Conservation (phyloP, 2,329 filamentous ascomycete genomes). For the Neofusicoccum parvum region DNA sequence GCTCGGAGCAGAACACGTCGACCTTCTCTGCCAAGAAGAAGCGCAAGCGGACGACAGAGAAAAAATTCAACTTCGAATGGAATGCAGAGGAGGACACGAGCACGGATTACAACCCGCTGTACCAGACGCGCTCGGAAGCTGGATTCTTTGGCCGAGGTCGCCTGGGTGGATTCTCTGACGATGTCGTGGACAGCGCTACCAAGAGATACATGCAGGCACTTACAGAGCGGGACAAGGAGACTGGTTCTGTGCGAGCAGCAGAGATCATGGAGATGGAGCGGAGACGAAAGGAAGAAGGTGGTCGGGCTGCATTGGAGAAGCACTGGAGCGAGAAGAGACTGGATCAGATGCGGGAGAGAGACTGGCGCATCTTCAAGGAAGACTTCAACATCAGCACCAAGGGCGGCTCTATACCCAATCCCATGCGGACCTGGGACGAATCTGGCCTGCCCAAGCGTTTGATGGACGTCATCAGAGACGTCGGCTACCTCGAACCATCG, state of each 20-base stretch:
- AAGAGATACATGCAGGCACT: conserved; percentile 68
- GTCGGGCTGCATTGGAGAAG: conserved; percentile 77
- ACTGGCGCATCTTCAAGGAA: conserved; percentile 99
- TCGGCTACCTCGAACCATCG: conserved; percentile 90
- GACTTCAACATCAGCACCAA: conserved; percentile 97
- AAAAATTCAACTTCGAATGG: conserved; percentile 99
- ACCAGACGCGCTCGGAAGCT: conserved; percentile 66
- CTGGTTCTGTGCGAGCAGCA: conserved; percentile 73
- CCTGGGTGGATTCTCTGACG: conserved; percentile 67
- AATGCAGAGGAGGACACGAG: conserved; percentile 93
- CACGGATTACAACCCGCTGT: conserved; percentile 78
- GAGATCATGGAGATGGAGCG: conserved; percentile 85
- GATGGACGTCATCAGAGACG: conserved; percentile 77
- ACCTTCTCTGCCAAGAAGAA: conserved; percentile 97
- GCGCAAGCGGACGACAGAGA: conserved; percentile 85
- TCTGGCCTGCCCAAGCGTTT: conserved; percentile 76
- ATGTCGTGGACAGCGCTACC: conserved; percentile 54
- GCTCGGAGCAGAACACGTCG: conserved; percentile 80
- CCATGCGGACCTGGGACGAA: conserved; percentile 93
- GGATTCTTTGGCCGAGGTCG: conserved; percentile 71
- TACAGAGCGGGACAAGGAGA: conserved; percentile 72
- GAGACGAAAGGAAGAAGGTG: conserved; percentile 70
- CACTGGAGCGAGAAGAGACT: conserved; percentile 95
- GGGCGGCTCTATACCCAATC: conserved; percentile 87
- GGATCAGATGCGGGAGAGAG: conserved; percentile 91